Evolutionary conservation across 2,329 filamentous ascomycete genomes (phyloP), one percentile per base, ranked within the genome.

Genomic region (Phialophora chinensis): DNA sequence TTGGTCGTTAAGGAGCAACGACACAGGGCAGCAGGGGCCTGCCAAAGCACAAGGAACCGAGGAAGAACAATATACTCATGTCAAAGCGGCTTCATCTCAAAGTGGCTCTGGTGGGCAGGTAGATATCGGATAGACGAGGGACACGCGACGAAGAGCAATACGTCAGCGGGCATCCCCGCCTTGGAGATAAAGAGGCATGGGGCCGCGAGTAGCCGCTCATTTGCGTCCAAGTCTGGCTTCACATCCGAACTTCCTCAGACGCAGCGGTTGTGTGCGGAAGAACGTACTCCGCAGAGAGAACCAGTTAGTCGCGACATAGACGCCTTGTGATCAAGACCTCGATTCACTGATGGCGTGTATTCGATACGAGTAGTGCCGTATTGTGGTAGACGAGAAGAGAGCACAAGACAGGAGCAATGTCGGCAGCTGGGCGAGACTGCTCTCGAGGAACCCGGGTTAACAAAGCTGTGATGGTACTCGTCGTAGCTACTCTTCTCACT

Each of bases 81-180:
- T 42, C 27, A 60, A 23, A 23, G n/a, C 7, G n/a, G 25, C 14
- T 17, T 53, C 47, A 44, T 44, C 50, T 42, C 27, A 60, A 33
- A 31, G 12, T 20, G 29, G 38, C 17, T 23, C 4, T n/a, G 47
- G 6, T 44, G 27, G 47, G 23, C 27, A 38, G 52, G 53, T 60
- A 27, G 20, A 44, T 29, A 31, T 27, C 27, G 47, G 38, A 23
- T 50, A 60, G 57, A 50, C 7, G 33, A 35, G 35, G 31, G 31
- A 25, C 47, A 33, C 11, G 25, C 12, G 12, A 20, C n/a, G 11
- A 31, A 3, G 31, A n/a, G n/a, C 44, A 44, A 49, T 61, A 61
- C 59, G 59, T 61, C 59, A 61, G 59, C 59, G 59, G 47, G 35
- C 49, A 61, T 61, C 59, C 50, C 59, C 59, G 50, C 59, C 47